phyloP scores from a whole-genome alignment of 768 basidiomycete genomes.

The Ramaria rubella region DNA sequence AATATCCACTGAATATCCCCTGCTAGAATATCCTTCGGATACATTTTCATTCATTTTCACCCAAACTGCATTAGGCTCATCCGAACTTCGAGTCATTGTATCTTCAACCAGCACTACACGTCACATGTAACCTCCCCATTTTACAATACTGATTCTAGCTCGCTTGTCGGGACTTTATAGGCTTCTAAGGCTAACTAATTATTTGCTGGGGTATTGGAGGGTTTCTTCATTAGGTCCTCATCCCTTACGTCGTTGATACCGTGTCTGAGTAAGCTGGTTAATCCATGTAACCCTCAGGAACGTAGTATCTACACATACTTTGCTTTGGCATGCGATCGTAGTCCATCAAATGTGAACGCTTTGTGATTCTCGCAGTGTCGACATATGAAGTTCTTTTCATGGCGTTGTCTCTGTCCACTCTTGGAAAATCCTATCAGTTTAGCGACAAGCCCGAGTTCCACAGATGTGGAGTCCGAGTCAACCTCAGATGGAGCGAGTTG shows the following conservation, averaged over 20 bases:
- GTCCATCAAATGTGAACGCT: slow-evolving; percentile 45
- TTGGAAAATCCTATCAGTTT: slow-evolving; percentile 14
- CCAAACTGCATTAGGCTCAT: too few species aligned
- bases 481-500: slow-evolving; percentile 17
- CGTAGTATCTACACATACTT: slow-evolving; percentile 38
- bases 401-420: slow-evolving; percentile 25
- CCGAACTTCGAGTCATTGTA: not conserved
- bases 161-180: not conserved
- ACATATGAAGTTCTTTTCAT: slow-evolving; percentile 42
- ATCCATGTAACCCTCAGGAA: not conserved
- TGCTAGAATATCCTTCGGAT: too few species aligned
- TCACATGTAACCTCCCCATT: not conserved
- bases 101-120: not conserved
- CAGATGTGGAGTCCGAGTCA: slow-evolving; percentile 3
- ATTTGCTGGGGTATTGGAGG: not conserved
- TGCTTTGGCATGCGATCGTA: slow-evolving; percentile 55
- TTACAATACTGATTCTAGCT: not conserved
- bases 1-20: too few species aligned
- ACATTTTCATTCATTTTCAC: not conserved
- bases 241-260: slow-evolving; percentile 34
- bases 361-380: slow-evolving; percentile 38
- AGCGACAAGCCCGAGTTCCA: slow-evolving; percentile 22
- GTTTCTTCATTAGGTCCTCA: slow-evolving; percentile 41
- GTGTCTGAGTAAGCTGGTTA: slow-evolving; percentile 9
- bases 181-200: not conserved